Conservation (phyloP, 106 monocot genomes). For the Ottelia alismoides region DNA sequence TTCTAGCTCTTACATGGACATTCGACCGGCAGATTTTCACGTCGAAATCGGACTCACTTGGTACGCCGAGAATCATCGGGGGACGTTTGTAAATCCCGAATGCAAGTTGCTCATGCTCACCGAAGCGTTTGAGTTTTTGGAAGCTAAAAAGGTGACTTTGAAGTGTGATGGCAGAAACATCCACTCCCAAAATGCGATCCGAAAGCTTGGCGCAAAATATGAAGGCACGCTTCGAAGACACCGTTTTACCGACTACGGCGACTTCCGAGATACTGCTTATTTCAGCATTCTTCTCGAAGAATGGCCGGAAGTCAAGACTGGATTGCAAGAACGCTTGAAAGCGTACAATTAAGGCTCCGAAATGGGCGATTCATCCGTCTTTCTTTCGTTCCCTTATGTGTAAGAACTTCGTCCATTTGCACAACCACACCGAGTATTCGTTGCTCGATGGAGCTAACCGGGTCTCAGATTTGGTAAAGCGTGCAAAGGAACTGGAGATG, state of each 20-base stretch:
- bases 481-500: too few relatives aligned
- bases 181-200: background rate
- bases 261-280: background rate
- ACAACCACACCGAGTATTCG: too few relatives aligned
- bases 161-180: background rate
- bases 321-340: background rate
- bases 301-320: background rate
- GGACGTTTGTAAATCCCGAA: background rate
- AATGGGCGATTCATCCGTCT: too few relatives aligned
- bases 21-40: background rate
- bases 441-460: too few relatives aligned
- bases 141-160: background rate
- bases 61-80: background rate
- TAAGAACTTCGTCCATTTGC: too few relatives aligned
- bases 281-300: background rate
- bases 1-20: background rate
- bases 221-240: background rate
- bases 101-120: background rate
- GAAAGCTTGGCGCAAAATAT: background rate
- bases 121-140: background rate
- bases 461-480: too few relatives aligned
- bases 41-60: background rate
- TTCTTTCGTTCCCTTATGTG: too few relatives aligned
- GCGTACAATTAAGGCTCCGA: too few relatives aligned
- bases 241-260: background rate